These are phyloP conservation scores for Aeminium ludgeri DNA, from an alignment of 495 filamentous ascomycete species.

Conservation along the genomic window DNA sequence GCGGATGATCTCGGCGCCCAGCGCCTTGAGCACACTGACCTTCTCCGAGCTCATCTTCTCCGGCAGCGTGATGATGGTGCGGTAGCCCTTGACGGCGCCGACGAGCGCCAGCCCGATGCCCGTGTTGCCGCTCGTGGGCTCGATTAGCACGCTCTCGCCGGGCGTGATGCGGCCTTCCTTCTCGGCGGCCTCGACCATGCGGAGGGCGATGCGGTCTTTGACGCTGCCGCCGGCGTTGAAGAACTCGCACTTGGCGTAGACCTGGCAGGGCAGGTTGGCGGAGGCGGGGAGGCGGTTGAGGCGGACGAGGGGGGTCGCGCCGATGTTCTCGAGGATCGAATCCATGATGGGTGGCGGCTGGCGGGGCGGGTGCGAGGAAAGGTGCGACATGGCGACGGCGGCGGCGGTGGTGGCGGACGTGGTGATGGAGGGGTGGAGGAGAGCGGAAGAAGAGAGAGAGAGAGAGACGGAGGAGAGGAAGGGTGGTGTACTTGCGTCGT, in stretches of 20 bases:
- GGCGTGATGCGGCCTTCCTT: slow-evolving; percentile 83
- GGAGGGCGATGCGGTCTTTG: slow-evolving; percentile 89
- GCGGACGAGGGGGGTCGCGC: slow-evolving; percentile 84
- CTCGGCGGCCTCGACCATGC: slow-evolving; percentile 97
- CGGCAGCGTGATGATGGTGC: slow-evolving; percentile 93
- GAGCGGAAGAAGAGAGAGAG: background rate
- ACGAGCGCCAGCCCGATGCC: slow-evolving; percentile 92
- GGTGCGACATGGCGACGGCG: slow-evolving; percentile 28
- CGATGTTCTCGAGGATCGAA: slow-evolving; percentile 54
- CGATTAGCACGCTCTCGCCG: slow-evolving; percentile 78
- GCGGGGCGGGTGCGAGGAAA: slow-evolving; percentile 28
- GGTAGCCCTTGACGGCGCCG: slow-evolving; percentile 88
- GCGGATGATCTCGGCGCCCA: slow-evolving; percentile 93
- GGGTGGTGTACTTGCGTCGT: background rate
- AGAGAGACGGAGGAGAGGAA: background rate
- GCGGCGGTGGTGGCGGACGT: no score
- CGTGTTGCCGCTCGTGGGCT: slow-evolving; percentile 96
- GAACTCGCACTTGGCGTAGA: slow-evolving; percentile 90
- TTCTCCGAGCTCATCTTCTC: slow-evolving; percentile 99
- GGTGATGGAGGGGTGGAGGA: background rate
- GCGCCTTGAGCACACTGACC: slow-evolving; percentile 76
- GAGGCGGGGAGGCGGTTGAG: slow-evolving; percentile 84
- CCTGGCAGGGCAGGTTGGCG: slow-evolving; percentile 69
- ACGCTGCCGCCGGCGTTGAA: slow-evolving; percentile 98
- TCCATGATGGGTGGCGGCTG: slow-evolving; percentile 42